Conservation (phyloP, 140 eudicot genomes). For the Anethum foeniculum region DNA sequence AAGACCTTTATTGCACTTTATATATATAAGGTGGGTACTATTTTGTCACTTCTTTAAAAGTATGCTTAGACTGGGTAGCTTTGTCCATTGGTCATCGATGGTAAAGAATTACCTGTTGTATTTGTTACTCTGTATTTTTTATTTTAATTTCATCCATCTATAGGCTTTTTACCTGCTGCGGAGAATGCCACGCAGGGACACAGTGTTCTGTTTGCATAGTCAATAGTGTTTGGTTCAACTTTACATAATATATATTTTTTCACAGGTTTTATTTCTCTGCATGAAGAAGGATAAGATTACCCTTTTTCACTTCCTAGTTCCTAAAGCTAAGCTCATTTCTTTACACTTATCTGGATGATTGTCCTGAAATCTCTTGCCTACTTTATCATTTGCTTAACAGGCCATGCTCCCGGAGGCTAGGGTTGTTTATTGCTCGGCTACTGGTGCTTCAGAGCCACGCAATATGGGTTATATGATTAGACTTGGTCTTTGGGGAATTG, state of each 20-base stretch:
- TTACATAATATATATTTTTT: neutral
- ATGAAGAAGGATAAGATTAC: neutral
- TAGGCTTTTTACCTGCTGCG: neutral
- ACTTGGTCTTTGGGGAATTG: constrained; percentile 99
- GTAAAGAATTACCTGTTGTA: neutral
- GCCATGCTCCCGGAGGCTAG: constrained; percentile 92
- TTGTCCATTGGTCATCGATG: neutral
- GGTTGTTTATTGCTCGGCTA: constrained; percentile 91
- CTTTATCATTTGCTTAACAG: constrained; percentile 32
- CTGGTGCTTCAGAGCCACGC: constrained; percentile 99
- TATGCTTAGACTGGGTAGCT: constrained; percentile 3
- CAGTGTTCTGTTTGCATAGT: neutral
- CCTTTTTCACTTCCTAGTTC: neutral
- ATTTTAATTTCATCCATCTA: neutral
- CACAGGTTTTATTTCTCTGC: neutral
- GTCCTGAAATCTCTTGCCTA: neutral
- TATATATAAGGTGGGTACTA: neutral
- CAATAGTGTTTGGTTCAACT: neutral
- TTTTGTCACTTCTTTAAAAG: neutral
- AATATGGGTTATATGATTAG: constrained; percentile 98
- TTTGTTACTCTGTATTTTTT: neutral
- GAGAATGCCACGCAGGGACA: neutral
- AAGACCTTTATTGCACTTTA: neutral
- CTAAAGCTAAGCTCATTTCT: neutral
- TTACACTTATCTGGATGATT: neutral